A percentile compares a stretch with the other conserved stretches of the same genome.
Evolutionary conservation across 306 rosid genomes (phyloP).

Genomic region (Sicyos edulis): DNA sequence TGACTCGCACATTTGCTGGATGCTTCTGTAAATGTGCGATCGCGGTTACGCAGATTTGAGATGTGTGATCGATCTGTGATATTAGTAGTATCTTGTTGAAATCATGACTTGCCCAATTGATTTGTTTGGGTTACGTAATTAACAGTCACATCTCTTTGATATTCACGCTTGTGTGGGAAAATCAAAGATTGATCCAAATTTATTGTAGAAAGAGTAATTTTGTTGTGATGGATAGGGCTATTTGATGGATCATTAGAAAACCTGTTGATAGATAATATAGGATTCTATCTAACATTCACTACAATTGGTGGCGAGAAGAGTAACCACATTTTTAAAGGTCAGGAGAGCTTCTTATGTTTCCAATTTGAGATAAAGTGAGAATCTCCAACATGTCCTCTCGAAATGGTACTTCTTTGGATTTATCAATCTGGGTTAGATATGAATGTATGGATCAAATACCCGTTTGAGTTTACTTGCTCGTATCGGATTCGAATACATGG

Average conservation of each 20-base stretch:
- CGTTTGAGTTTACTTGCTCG: too few relatives aligned
- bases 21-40: background rate
- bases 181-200: background rate
- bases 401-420: too few relatives aligned
- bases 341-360: background rate
- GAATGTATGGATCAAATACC: too few relatives aligned
- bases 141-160: background rate
- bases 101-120: background rate
- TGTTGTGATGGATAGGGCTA: background rate
- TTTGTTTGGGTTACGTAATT: background rate
- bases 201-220: background rate
- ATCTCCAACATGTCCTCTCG: too few relatives aligned
- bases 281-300: too few relatives aligned
- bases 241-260: background rate
- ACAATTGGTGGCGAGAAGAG: too few relatives aligned
- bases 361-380: too few relatives aligned
- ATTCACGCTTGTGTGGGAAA: background rate
- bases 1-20: background rate
- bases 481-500: background rate
- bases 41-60: background rate
- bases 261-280: too few relatives aligned
- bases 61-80: background rate
- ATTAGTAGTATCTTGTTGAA: background rate
- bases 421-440: too few relatives aligned
- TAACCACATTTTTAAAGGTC: too few relatives aligned